Evolutionary conservation across 2,329 filamentous ascomycete genomes (phyloP).

Genomic region (Botrytis hyacinthi): DNA sequence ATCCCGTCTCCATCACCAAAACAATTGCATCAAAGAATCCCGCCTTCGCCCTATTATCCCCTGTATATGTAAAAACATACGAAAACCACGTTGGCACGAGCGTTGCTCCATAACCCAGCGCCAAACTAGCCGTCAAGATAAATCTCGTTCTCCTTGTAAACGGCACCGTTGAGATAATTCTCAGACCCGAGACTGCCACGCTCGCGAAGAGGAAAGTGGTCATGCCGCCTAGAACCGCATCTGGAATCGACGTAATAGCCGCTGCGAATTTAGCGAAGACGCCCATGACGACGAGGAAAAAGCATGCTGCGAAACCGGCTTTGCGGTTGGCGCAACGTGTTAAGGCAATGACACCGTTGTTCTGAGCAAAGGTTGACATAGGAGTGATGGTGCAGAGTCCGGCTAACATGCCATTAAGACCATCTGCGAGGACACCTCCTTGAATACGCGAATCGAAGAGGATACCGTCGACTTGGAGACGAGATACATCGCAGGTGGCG

Average conservation of each 20-base stretch:
- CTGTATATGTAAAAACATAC: constrained; percentile 70
- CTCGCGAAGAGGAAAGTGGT: constrained; percentile 78
- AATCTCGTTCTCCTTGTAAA: constrained; percentile 82
- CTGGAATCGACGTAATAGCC: constrained; percentile 72
- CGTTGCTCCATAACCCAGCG: constrained; percentile 70
- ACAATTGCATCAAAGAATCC: constrained; percentile 75
- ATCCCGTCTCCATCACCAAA: constrained; percentile 72
- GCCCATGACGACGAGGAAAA: constrained; percentile 78
- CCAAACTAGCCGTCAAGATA: constrained; percentile 72
- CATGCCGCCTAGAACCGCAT: constrained; percentile 66
- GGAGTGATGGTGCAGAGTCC: constrained; percentile 77
- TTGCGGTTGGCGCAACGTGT: constrained; percentile 79
- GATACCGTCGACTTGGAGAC: constrained; percentile 68
- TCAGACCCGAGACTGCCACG: constrained; percentile 73
- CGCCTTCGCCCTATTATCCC: constrained; percentile 62
- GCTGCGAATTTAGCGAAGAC: constrained; percentile 82
- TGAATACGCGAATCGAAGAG: constrained; percentile 76
- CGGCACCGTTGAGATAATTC: constrained; percentile 67
- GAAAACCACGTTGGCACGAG: constrained; percentile 66
- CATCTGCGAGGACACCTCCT: constrained; percentile 75
- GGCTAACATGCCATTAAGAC: constrained; percentile 70
- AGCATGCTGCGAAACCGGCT: constrained; percentile 74
- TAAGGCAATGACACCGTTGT: constrained; percentile 80
- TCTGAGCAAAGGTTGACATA: constrained; percentile 78
- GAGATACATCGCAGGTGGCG: constrained; percentile 77